Base-by-base conservation (phyloP, 768 basidiomycete genomes). In the Termitomyces eurrhizus region DNA sequence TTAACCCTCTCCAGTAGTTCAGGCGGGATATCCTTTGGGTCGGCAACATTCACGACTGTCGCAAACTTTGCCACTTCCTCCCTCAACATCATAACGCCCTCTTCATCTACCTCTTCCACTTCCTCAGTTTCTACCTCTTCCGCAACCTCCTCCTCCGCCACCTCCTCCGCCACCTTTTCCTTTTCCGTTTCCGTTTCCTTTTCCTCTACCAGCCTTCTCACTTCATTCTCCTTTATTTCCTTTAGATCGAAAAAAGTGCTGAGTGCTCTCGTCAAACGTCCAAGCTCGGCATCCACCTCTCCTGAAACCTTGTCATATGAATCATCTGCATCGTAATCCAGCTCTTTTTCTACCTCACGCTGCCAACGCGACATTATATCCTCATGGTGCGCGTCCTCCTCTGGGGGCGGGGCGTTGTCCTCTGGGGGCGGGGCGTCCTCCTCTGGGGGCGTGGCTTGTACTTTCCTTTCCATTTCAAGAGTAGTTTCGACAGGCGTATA, bases 401-500 rank as follows among this genome's bases (percentile, higher is more conserved):
- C 66, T 24, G 42, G 45, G 6, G 39, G 29, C 9, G 35, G n/a
- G 12, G 46, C 60, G n/a, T n/a, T n/a, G n/a, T n/a, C n/a, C n/a
- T n/a, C n/a, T n/a, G n/a, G n/a, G n/a, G n/a, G n/a, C n/a, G n/a
- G n/a, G n/a, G 39, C 56, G 9, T 56, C 54, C 26, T 48, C 1
- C 14, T 62, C 66, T 24, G 42, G 45, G 6, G 39, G 29, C 9
- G 41, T 18, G 13, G 46, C 60, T 44, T 18, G 3, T 2, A 24
- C 51, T 45, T 18, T 57, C 7, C 46, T 45, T 41, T 68, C 67
- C 44, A 65, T 65, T 49, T 21, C 46, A 24, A 39, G 61, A 13
- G 52, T 56, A 7, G 70, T 72, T 6, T 62, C 56, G 48, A 64
- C 53, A 2, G 75, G 75, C 2, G 65, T 64, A 57, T 75, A 74